Evolutionary conservation across 139 green algal genomes (phyloP), one percentile per base, ranked within the genome.

Genomic region (Closterium sp.): DNA sequence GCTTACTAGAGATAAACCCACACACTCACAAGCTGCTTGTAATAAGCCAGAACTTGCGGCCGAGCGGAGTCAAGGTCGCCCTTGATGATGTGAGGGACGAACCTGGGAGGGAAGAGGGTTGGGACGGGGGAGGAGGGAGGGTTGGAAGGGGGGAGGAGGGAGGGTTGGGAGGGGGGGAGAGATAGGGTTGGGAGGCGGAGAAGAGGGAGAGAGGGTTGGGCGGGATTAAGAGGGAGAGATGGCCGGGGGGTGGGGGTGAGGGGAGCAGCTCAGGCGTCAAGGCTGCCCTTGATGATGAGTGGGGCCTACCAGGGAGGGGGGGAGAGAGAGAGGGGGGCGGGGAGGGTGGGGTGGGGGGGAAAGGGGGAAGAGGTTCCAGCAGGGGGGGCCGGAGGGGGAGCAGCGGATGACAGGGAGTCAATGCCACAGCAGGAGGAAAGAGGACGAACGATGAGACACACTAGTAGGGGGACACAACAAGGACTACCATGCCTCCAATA

Each of bases 1-100:
- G 28, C 34, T 32, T n/a, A n/a, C n/a, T n/a, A n/a, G n/a, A n/a
- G n/a, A n/a, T n/a, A 89, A 81, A 83, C 28, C 23, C 3, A 89
- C 34, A 83, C 81, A 91, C 88, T 85, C 28, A 92, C 87, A 2
- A 95, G 94, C 10, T 85, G n/a, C 3, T n/a, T 6, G 84, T 97
- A 97, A 85, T 95, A 98, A 31, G 94, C 91, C 32, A 43, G 55
- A 30, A 98, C 95, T 2, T 98, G 94, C 0, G 89, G 33, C 0
- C 95, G 90, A 0, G 98, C 85, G 7, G 95, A 97, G 94, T 99
- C 97, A 38, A 99, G 87, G 90, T 99, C 97, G 0, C 97, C 97
- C 0, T 94, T 89, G 66, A 99, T 97, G 2, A 96, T 25, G 69
- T 97, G 92, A 2, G 97, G 97, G 55, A 97, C 35, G 84, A 92